Base-by-base conservation (phyloP, 2,329 filamentous ascomycete genomes). In the Akanthomyces muscarius region DNA sequence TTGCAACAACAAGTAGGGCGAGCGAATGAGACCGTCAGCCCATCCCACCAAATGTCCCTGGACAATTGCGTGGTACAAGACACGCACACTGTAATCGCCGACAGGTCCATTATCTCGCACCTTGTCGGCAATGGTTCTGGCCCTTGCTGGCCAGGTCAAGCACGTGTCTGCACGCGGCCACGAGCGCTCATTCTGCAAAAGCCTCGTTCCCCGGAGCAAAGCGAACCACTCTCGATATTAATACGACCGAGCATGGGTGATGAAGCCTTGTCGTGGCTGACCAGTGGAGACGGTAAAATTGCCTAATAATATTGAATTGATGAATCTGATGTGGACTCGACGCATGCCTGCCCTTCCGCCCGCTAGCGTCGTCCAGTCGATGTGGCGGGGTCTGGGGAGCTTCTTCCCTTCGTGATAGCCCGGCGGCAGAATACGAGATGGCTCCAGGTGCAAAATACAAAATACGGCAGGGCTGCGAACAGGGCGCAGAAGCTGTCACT, bases 291-390 rank as follows among this genome's bases (percentile, higher is more conserved):
- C 21, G n/a, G 42, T 54, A 30, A 62, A 62, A 62, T 62, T 62
- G 59, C 51, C 51, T 50, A 62, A 62, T 62, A 62, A 62, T 62
- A 62, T 62, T 55, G 38, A 36, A 16, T 28, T 47, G 36, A 56
- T 11, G 30, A 41, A 41, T 41, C 38, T 23, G 48, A 41, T 30
- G 44, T 60, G 57, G 53, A 33, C 33, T 55, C 51, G 33, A 23
- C n/a, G n/a, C 23, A 16, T 36, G 38, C 47, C 23, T 28, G 5
- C 56, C 33, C 45, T 38, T 21, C 56, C 47, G 33, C 33, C 30
- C n/a, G 23, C 41, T 50, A 50, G 55, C 55, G 44, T 58, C n/a
- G 23, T 47, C 38, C 5, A 7, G 6, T 44, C 44, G 44, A 58
- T 50, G 18, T 25, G 30, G 44, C 55, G 55, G 33, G 55, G 57